Base-by-base conservation (phyloP, 768 basidiomycete genomes). In the Psilocybe sp. region DNA sequence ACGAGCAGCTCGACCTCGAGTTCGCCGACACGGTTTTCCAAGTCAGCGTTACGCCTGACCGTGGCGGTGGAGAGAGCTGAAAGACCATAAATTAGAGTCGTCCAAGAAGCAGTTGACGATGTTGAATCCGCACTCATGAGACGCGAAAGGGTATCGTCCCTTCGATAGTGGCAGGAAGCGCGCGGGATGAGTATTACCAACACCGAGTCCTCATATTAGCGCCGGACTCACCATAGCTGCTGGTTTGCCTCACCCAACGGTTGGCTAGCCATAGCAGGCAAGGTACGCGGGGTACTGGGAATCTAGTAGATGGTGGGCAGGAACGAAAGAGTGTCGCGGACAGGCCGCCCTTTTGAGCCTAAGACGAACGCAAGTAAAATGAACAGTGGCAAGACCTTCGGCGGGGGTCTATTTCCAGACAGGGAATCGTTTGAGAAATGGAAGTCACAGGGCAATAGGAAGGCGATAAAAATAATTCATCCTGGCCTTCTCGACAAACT, bases 1-100 rank as follows among this genome's bases (percentile, higher is more conserved):
- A 85, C 78, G 15, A 73, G 69, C 20, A 88, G 69, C 66, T 90
- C 87, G 37, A 81, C 69, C 62, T 89, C 85, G 38, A 89, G 74
- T 56, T 87, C 85, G 32, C 77, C 70, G 42, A 89, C 76, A 50
- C 82, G 78, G 43, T 70, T 74, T 67, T 87, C 84, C 15, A 90
- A 72, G 55, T 82, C 80, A 40, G 70, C 62, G 60, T 87, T 86
- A 40, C 79, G 77, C 59, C 82, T 78, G 57, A 87, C 63, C 12
- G 86, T 89, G 40, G 74, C 72, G 35, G 74, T 73, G 36, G 86
- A 87, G 48, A 88, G 76, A 62, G 76, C 87, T 89, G 50, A 23
- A 32, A 34, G n/a, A n/a, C 40, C 56, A 46, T 40, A 13, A 40
- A 10, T 44, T n/a, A 44, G 48, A 39, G 45, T 38, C 35, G 14